A percentile compares a stretch with the other conserved stretches of the same genome.
These are phyloP conservation scores for Melocanna baccifera DNA, from an alignment of 176 grass and related monocot species.

Conservation along the genomic window DNA sequence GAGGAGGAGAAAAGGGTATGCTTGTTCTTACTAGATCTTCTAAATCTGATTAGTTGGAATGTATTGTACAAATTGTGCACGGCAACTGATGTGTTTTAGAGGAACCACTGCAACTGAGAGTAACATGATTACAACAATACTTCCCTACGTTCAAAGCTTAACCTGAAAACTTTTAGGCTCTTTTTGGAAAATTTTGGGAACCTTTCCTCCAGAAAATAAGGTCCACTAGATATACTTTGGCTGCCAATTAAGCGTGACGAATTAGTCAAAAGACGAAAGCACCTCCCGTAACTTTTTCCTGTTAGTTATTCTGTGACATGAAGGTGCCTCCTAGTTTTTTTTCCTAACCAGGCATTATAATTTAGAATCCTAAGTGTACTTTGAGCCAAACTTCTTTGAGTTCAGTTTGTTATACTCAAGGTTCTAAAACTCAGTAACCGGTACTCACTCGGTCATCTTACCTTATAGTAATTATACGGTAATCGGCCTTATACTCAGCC, in stretches of 20 bases:
- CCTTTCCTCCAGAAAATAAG: not conserved
- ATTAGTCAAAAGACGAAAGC: too few relatives aligned
- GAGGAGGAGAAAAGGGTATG: conserved; percentile 90
- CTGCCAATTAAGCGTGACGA: not conserved
- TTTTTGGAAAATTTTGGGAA: not conserved
- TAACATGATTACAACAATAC: not conserved
- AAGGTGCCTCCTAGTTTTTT: not conserved
- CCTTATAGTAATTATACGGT: too few relatives aligned
- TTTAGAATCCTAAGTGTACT: too few relatives aligned
- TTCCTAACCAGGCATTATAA: too few relatives aligned
- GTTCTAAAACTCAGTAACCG: too few relatives aligned
- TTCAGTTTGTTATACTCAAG: too few relatives aligned
- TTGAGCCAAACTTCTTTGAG: too few relatives aligned
- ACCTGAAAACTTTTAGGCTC: not conserved
- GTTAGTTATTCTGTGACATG: not conserved
- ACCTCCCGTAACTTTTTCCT: too few relatives aligned
- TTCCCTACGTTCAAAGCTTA: not conserved
- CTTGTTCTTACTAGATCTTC: conserved; percentile 2
- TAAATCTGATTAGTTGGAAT: not conserved
- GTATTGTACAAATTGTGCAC: not conserved
- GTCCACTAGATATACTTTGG: not conserved
- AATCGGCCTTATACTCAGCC: too few relatives aligned
- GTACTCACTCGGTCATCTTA: too few relatives aligned
- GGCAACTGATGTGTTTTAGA: not conserved
- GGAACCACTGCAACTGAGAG: not conserved